Conservation (phyloP, 192 early-diverging fungal genomes). For the Neocallimastix lanati region DNA sequence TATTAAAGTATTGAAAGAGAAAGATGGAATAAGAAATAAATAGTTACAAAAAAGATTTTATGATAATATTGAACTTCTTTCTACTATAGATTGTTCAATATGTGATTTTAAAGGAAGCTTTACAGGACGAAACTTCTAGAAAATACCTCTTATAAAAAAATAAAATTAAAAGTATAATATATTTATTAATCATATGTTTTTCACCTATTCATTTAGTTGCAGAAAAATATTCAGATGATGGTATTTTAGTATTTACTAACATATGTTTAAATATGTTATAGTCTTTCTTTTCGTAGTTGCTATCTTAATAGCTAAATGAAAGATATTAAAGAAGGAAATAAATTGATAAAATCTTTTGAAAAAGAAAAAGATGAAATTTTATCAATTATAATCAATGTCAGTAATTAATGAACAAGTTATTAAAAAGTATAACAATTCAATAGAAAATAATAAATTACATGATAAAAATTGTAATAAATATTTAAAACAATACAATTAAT, state of each 20-base stretch:
- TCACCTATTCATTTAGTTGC: neutral
- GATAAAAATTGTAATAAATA: neutral
- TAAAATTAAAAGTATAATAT: neutral
- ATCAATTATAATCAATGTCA: neutral
- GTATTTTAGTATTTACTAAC: neutral
- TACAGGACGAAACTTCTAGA: neutral
- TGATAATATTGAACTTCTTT: neutral
- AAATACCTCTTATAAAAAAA: neutral
- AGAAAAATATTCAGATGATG: neutral
- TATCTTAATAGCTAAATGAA: neutral
- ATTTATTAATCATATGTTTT: neutral
- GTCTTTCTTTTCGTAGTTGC: neutral
- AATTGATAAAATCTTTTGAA: neutral
- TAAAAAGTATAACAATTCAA: neutral
- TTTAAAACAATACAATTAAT: too few species aligned
- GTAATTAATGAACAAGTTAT: neutral
- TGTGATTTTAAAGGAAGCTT: neutral
- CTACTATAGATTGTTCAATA: neutral
- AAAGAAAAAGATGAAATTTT: neutral
- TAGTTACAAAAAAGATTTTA: neutral
- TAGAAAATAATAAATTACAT: neutral
- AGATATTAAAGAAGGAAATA: neutral
- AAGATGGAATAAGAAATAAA: neutral
- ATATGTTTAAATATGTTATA: neutral
- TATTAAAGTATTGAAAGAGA: neutral